Base-by-base conservation (phyloP, 768 basidiomycete genomes). In the Coprinopsis marcescibilis region DNA sequence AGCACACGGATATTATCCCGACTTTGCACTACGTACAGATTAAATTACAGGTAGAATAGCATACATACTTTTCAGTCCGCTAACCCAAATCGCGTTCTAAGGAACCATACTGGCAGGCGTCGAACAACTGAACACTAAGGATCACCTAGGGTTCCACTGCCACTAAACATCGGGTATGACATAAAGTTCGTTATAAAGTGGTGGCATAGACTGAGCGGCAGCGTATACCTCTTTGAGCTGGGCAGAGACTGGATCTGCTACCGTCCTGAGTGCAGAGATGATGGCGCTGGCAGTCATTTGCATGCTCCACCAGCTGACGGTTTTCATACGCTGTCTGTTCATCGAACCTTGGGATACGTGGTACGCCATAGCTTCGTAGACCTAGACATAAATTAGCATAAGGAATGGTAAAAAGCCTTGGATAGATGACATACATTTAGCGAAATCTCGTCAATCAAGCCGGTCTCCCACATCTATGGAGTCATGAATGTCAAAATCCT, bases 221-320 rank as follows among this genome's bases (percentile, higher is more conserved):
- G 60, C 27, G 57, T 77, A 76, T 13, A 65, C 64, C 42, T 76
- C 75, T 53, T 66, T 70, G 49, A 76, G 52, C 21, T 72, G 68
- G 23, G 63, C 61, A 4, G 75, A 72, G 43, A 76, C 62, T 1
- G 89, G 92, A 63, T 94, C 87, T 42, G 90, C 77, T 17, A 85
- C 74, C 35, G 75, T 84, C 45, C 86, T 72, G 35, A 97, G 67
- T 4, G 91, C 82, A 38, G 81, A 76, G 50, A 97, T 69, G 39
- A 94, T 77, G n/a, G 86, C 85, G 46, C 81, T 83, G 1, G 91
- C 90, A 1, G 94, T 94, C 77, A 88, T 84, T 64, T 96, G 93
- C 19, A 98, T 72, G 58, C 88, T 92, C 96, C 96, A 99, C 6
- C 91, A 68, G 50, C 90, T 85, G 53, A 99, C 92, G 2, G 83